phyloP scores from a whole-genome alignment of 2,329 filamentous ascomycete genomes.

The Aspergillus awamori region DNA sequence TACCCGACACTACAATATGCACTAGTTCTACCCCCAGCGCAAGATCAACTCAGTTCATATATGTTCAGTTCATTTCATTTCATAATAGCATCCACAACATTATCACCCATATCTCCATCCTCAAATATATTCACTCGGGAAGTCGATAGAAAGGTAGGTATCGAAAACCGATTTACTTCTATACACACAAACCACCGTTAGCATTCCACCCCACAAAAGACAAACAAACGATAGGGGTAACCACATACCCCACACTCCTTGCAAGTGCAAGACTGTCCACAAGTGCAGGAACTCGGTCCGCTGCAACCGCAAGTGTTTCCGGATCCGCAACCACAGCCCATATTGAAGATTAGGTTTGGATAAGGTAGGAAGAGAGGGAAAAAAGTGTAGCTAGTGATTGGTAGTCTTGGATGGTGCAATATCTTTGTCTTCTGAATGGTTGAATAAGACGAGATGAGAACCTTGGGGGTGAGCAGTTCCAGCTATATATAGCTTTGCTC shows the following conservation, averaged over 20 bases:
- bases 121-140: not conserved
- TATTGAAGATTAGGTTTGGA: conserved; percentile 19
- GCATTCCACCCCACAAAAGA: conserved; percentile 7
- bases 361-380: not conserved
- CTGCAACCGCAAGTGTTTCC: conserved; percentile 38
- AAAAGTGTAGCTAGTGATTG: conserved; percentile 3
- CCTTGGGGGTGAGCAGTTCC: conserved; percentile 1
- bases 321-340: conserved; percentile 40
- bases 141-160: too few species aligned
- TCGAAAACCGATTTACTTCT: not conserved
- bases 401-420: not conserved
- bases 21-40: not conserved
- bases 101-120: not conserved
- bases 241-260: conserved; percentile 44
- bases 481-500: conserved; percentile 19
- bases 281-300: conserved; percentile 37
- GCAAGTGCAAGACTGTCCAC: conserved; percentile 38
- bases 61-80: not conserved
- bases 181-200: not conserved
- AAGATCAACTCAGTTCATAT: too few species aligned
- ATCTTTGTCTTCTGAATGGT: not conserved
- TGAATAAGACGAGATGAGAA: not conserved
- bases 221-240: not conserved
- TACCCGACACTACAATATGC: not conserved
- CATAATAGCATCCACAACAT: conserved; percentile 5